Base-by-base conservation (phyloP, 164 flowering plant genomes). In the Platanus orientalis region DNA sequence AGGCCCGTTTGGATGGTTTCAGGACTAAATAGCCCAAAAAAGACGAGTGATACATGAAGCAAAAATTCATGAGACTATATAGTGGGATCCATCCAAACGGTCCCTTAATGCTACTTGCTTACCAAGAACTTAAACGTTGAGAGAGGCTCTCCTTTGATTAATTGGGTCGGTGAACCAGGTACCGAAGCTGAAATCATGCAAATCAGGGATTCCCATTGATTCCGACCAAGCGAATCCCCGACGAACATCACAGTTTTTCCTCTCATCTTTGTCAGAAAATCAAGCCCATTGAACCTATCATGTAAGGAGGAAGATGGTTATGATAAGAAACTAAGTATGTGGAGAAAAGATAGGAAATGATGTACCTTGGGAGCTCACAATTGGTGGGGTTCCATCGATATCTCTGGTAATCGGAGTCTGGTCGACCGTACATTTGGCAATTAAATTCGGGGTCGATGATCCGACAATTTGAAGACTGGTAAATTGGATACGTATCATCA, bases 141-240 rank as follows among this genome's bases (percentile, higher is more conserved):
- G 50, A 88, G 71, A 49, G 92, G 90, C 29, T 86, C 87, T 57
- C 83, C 82, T 58, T 76, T 79, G 63, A 58, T 32, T 19, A 81
- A 52, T 64, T 81, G 89, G 1, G 88, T 86, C 23, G 70, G 73
- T 3, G 93, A 69, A 12, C 39, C 34, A 0, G 91, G 87, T 2
- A 69, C 77, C 0, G 81, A 72, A 0, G 85, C 60, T 0, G 71
- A 71, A 26, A 89, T 78, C 96, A 95, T 73, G 65, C 99, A 95
- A 61, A 92, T 72, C 76, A 91, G 65, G 0, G 97, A 95, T 79
- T 95, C 77, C 99, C 99, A 95, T 77, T 95, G 97, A 67, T 95
- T 89, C 60, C 81, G 71, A 3, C 96, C 96, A 2, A 95, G 65
- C 0, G 97, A 91, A 57, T 95, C 97, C 4, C 99, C 97, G 4